phyloP scores from a whole-genome alignment of 805 yeast species.

The Pichia kluyveri region DNA sequence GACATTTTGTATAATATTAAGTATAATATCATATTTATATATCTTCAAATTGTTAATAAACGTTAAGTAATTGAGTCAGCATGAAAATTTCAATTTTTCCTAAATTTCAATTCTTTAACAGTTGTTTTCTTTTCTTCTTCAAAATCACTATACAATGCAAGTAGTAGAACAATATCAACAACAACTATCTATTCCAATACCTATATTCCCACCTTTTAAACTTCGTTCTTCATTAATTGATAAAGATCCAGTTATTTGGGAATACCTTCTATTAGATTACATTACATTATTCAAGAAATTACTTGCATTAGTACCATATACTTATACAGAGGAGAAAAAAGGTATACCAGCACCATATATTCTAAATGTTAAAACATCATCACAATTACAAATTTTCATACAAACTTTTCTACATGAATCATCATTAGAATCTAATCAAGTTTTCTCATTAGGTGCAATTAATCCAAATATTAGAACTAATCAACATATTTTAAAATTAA shows the following conservation, averaged over 20 bases:
- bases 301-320: constrained; percentile 17
- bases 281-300: constrained; percentile 43
- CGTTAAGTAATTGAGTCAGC: no score
- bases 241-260: constrained; percentile 81
- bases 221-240: constrained; percentile 70
- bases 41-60: no score
- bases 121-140: no score
- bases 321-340: neutral
- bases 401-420: constrained; percentile 53
- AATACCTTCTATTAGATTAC: constrained; percentile 58
- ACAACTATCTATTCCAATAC: constrained; percentile 9
- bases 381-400: constrained; percentile 48
- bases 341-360: constrained; percentile 14
- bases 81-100: neutral
- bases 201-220: constrained; percentile 60
- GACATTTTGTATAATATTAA: neutral
- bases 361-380: constrained; percentile 45
- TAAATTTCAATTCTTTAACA: no score
- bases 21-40: no score
- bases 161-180: neutral
- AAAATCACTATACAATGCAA: no score
- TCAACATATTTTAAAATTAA: constrained; percentile 36
- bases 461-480: constrained; percentile 59
- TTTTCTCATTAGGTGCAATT: constrained; percentile 62
- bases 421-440: constrained; percentile 48